Percentiles rank a stretch among this genome's conserved stretches.
Evolutionary conservation across 208 protist species (phyloP).

Genomic region (Naegleria lovaniensis): DNA sequence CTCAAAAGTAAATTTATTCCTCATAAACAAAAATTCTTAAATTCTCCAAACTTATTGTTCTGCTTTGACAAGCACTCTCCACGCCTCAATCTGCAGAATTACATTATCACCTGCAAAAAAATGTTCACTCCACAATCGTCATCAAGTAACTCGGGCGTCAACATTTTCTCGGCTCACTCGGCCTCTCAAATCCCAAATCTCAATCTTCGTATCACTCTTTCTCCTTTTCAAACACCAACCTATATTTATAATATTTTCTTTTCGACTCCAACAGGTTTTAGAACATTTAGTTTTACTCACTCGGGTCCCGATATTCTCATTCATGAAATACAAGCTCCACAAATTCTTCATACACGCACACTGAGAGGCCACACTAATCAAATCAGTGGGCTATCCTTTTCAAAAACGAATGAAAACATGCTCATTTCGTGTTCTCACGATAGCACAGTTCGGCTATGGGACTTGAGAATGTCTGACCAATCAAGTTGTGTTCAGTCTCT

Average conservation of each 20-base stretch:
- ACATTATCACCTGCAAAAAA: neutral
- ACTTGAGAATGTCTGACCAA: neutral
- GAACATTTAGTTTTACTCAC: neutral
- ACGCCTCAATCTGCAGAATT: too few relatives aligned
- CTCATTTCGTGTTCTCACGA: neutral
- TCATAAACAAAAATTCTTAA: neutral
- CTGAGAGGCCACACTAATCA: neutral
- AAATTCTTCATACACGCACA: neutral
- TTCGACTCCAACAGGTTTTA: neutral
- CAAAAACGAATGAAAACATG: constrained; percentile 5
- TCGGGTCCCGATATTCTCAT: neutral
- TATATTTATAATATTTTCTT: neutral
- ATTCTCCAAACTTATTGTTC: neutral
- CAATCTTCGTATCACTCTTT: neutral
- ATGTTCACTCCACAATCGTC: neutral
- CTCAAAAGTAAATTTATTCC: too few relatives aligned
- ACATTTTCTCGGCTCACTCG: too few relatives aligned
- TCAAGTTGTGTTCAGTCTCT: neutral
- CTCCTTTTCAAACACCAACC: neutral
- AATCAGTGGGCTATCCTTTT: neutral
- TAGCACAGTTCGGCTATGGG: neutral
- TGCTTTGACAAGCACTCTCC: too few relatives aligned
- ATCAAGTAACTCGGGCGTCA: too few relatives aligned
- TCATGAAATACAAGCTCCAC: neutral
- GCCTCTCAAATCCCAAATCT: neutral